phyloP scores from a whole-genome alignment of 192 early-diverging fungal species.

The Dissophora globulifera region DNA sequence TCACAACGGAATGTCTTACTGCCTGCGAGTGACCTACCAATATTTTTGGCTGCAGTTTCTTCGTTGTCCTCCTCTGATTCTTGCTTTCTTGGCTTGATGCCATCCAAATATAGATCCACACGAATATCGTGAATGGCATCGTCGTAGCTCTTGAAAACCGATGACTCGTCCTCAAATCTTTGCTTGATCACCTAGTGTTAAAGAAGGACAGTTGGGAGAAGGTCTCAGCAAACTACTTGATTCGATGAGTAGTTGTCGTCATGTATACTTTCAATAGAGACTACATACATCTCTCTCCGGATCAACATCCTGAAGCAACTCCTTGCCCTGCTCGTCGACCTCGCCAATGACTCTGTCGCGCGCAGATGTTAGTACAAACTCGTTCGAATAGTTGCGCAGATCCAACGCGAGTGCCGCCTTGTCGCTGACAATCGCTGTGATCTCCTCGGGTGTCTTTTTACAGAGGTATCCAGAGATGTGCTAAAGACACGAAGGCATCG shows the following conservation, averaged over 20 bases:
- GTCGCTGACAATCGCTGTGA: conserved; percentile 51
- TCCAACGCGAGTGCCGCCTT: conserved; percentile 53
- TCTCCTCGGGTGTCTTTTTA: conserved; percentile 59
- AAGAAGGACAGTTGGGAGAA: too few relatives aligned
- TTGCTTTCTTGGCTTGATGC: conserved; percentile 39
- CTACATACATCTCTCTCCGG: conserved; percentile 53
- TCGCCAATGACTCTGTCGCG: conserved; percentile 53
- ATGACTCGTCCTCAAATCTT: conserved; percentile 48
- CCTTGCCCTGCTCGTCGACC: conserved; percentile 58
- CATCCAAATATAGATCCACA: conserved; percentile 42
- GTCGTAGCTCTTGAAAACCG: conserved; percentile 50
- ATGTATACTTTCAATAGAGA: background rate
- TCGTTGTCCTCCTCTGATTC: conserved; percentile 37
- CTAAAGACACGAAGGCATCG: conserved; percentile 16
- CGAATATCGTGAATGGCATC: conserved; percentile 53
- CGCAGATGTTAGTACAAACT: conserved; percentile 53
- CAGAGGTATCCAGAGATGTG: conserved; percentile 55
- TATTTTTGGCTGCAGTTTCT: conserved; percentile 17
- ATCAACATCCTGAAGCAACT: conserved; percentile 51
- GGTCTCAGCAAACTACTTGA: too few relatives aligned
- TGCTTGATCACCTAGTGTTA: conserved; percentile 56
- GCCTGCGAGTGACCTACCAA: too few relatives aligned
- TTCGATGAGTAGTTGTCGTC: too few relatives aligned
- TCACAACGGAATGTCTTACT: too few relatives aligned
- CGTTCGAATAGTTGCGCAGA: conserved; percentile 56